Evolutionary conservation across 164 flowering plant species (phyloP), one percentile per base, ranked within the genome.

Genomic region (Tetracentron sinense): DNA sequence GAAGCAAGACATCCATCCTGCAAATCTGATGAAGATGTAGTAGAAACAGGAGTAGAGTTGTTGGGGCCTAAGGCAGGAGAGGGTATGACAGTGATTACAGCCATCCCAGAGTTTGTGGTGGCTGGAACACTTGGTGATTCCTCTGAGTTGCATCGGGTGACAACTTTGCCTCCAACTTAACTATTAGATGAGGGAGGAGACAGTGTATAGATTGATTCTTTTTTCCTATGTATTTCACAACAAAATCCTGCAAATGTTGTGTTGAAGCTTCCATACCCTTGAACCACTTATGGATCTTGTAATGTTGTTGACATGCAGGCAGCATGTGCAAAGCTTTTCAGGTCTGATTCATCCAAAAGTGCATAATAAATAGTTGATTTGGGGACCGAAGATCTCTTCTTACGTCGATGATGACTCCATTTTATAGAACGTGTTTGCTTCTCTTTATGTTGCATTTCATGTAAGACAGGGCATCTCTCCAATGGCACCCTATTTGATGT

Each of bases 11-110:
- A 22, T 25, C 38, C 50, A 22, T 53, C 71, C 48, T 61, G 53
- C 58, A 31, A 65, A 44, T 35, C 64, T 49, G 65, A 55, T 58
- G 57, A 61, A 60, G 70, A 72, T 69, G 46, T 48, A 31, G 46
- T 54, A 21, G 69, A 48, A 31, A 66, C 54, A 42, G 64, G 60
- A 59, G 29, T 28, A 16, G 38, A 29, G 10, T 17, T 31, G 7
- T 31, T 42, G 26, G 51, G 33, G n/a, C 28, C 60, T 35, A 21
- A 58, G 51, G 46, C 53, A 23, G 64, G 60, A 22, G 65, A 31
- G n/a, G 64, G 61, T 60, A 54, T 30, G 26, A 55, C 27, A 30
- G 63, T 53, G 47, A 54, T 35, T 21, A 23, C 72, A 28, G 35
- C 28, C 28, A 29, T 51, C 35, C 55, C 54, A 31, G 60, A 54